A percentile compares a stretch with the other conserved stretches of the same genome.
These are phyloP conservation scores for Didymella arachidicola DNA, from an alignment of 2,329 filamentous ascomycete species.

Conservation along the genomic window DNA sequence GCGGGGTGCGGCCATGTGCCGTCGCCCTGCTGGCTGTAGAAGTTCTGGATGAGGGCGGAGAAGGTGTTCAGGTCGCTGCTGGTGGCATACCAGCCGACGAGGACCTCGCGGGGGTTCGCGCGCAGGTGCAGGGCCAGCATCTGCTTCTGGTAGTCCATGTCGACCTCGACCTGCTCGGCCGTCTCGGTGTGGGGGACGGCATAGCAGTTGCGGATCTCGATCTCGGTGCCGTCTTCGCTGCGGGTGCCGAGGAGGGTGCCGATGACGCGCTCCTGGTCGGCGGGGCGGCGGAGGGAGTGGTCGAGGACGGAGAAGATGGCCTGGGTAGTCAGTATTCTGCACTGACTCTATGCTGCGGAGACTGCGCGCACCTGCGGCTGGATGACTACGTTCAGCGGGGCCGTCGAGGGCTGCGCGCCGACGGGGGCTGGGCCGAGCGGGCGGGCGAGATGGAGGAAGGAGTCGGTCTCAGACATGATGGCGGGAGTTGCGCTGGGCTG, in stretches of 20 bases:
- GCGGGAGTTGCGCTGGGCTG: slow-evolving; percentile 21
- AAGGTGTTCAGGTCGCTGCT: slow-evolving; percentile 97
- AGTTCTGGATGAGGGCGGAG: slow-evolving; percentile 98
- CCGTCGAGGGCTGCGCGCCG: slow-evolving; percentile 82
- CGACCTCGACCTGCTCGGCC: slow-evolving; percentile 97
- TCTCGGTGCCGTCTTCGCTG: slow-evolving; percentile 95
- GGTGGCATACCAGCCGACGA: slow-evolving; percentile 98
- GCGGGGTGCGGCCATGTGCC: slow-evolving; percentile 98
- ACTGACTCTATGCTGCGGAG: background rate
- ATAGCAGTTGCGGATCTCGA: slow-evolving; percentile 95
- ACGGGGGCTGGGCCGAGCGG: slow-evolving; percentile 83
- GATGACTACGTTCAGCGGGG: slow-evolving; percentile 91
- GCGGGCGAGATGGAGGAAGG: slow-evolving; percentile 93
- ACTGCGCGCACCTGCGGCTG: slow-evolving; percentile 79
- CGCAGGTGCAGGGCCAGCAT: slow-evolving; percentile 96
- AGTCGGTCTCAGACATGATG: slow-evolving; percentile 84
- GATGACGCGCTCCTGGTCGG: slow-evolving; percentile 94
- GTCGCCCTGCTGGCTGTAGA: slow-evolving; percentile 96
- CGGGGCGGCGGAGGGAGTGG: slow-evolving; percentile 90
- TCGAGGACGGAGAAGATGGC: slow-evolving; percentile 76
- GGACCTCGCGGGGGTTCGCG: slow-evolving; percentile 89
- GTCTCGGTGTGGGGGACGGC: slow-evolving; percentile 98
- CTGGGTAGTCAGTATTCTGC: slow-evolving; percentile 43
- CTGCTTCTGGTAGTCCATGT: slow-evolving; percentile 99
- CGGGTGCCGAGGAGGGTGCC: slow-evolving; percentile 92